Conservation (phyloP, 2,329 filamentous ascomycete genomes). For the Colletotrichum neosansevieriae region DNA sequence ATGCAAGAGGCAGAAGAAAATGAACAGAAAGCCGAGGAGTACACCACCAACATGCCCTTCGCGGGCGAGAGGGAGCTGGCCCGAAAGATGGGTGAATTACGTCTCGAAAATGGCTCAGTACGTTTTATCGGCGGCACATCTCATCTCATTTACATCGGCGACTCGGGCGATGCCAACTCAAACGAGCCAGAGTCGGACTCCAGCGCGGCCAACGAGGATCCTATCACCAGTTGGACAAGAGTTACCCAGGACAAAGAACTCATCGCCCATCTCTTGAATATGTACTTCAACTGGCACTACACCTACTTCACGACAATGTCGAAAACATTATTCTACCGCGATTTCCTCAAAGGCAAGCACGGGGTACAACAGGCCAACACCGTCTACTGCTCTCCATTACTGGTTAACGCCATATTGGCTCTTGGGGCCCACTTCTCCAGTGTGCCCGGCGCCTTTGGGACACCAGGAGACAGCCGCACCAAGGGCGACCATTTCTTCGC, state of each 20-base stretch:
- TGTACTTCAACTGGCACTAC: constrained; percentile 99
- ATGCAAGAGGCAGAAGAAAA: constrained; percentile 54
- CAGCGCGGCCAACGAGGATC: constrained; percentile 69
- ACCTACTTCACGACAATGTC: constrained; percentile 94
- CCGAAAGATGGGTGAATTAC: constrained; percentile 91
- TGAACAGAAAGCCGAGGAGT: constrained; percentile 54
- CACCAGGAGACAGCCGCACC: constrained; percentile 80
- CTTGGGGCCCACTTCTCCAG: constrained; percentile 94
- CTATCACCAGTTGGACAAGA: constrained; percentile 86
- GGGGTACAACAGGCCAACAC: constrained; percentile 64
- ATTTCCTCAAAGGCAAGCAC: constrained; percentile 81
- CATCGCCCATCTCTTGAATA: constrained; percentile 88
- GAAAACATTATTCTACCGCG: constrained; percentile 85
- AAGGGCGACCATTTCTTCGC: constrained; percentile 97
- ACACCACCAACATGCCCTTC: constrained; percentile 55
- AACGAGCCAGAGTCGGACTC: constrained; percentile 59
- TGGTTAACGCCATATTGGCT: constrained; percentile 95
- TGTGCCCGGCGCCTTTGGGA: constrained; percentile 76
- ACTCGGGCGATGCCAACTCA: constrained; percentile 53
- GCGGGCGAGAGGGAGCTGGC: constrained; percentile 83
- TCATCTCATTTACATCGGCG: constrained; percentile 85
- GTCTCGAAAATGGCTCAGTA: constrained; percentile 87
- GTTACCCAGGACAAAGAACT: constrained; percentile 85
- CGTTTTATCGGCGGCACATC: constrained; percentile 96
- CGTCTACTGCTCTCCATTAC: constrained; percentile 85